phyloP scores from a whole-genome alignment of 176 grass and related monocot species.

The Musa acuminata region DNA sequence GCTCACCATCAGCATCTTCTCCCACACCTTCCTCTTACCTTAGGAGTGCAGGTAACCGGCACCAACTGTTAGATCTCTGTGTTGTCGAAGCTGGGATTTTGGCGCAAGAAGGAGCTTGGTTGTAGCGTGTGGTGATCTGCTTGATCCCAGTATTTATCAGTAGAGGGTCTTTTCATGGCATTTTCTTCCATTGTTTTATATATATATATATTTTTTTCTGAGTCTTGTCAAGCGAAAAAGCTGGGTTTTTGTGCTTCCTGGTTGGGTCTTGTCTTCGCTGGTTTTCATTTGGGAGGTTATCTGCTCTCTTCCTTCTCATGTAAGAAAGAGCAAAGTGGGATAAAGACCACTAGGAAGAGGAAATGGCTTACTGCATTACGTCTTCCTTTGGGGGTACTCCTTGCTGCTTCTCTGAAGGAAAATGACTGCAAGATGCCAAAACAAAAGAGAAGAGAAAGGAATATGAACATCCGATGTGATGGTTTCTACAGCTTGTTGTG shows the following conservation, averaged over 20 bases:
- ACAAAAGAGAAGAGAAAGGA: not conserved
- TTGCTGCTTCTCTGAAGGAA: not conserved
- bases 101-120: no score
- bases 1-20: conserved; percentile 17
- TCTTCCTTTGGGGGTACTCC: not conserved
- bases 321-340: conserved; percentile 19
- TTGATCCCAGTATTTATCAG: conserved; percentile 21
- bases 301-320: conserved; percentile 11
- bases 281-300: conserved; percentile 27
- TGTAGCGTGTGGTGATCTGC: conserved; percentile 7
- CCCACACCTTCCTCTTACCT: conserved; percentile 24
- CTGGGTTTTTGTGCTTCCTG: conserved; percentile 26
- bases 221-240: conserved; percentile 63
- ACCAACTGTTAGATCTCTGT: conserved; percentile 1
- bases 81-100: conserved; percentile 23
- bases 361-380: not conserved
- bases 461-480: not conserved
- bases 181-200: conserved; percentile 9
- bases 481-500: conserved; percentile 3
- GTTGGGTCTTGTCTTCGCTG: conserved; percentile 37
- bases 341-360: conserved; percentile 19
- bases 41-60: conserved; percentile 28
- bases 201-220: not conserved
- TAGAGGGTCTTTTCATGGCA: conserved; percentile 21
- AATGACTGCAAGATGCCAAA: not conserved